Evolutionary conservation across 495 filamentous ascomycete species (phyloP), one percentile per base, ranked within the genome.

Genomic region (Trichocladium antarcticum): DNA sequence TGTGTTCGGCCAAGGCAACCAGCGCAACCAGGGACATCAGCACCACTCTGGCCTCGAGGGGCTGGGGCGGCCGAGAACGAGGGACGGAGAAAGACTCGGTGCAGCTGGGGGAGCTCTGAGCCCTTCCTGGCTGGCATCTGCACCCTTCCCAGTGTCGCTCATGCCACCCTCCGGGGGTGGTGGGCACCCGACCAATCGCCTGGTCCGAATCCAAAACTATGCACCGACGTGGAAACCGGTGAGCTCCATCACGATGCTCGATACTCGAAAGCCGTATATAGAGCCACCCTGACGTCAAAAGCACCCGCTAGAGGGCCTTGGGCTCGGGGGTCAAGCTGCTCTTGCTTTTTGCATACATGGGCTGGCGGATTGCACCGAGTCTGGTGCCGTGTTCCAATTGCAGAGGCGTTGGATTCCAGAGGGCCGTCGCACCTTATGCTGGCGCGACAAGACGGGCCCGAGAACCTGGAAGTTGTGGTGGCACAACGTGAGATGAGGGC

Each of bases 151-250:
- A 34, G 32, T 53, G 37, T 42, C 22, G 38, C 47, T 56, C 39
- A 48, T 54, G 52, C 46, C 59, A 60, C 59, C 57, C 55, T 56
- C 50, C 40, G 47, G 50, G 32, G 22, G 43, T 44, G 22, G 50
- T 20, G 16, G 17, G 45, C 53, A 51, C 43, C 44, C 58, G 42
- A 50, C 62, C 59, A 63, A 64, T 63, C 38, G 57, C 22, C 28
- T 41, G 50, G n/a, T n/a, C 42, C 40, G 35, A n/a, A n/a, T n/a
- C n/a, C n/a, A n/a, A n/a, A n/a, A n/a, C 45, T 45, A 15, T 32
- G 16, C 6, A 36, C 24, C 42, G 51, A 50, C 48, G 43, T 52
- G 46, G 47, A 35, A 47, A 55, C 59, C 57, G 57, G 59, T 53
- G 52, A 59, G 32, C 37, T 20, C 10, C 22, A 42, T n/a, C 31